Evolutionary conservation across 345 rosid genomes (phyloP).

Genomic region (Raphanus sativus): DNA sequence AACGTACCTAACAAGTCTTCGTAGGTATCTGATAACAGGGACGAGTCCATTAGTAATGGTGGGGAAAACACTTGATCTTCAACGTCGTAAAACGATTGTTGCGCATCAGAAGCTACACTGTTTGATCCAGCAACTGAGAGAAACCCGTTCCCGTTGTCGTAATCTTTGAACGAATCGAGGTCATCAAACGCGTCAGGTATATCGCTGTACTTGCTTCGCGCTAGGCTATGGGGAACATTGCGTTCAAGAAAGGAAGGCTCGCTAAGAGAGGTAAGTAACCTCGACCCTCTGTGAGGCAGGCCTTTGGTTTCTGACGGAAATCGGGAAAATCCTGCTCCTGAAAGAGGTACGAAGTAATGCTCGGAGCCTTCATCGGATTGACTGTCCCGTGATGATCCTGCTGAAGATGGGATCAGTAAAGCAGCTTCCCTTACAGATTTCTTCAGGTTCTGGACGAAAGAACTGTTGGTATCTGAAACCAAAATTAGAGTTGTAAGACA

Average conservation of each 20-base stretch:
- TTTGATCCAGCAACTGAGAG: slow-evolving; percentile 65
- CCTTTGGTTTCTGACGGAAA: slow-evolving; percentile 54
- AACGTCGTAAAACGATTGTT: slow-evolving; percentile 56
- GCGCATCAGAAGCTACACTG: slow-evolving; percentile 57
- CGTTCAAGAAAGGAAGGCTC: slow-evolving; percentile 49
- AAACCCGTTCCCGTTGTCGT: slow-evolving; percentile 68
- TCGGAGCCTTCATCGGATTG: slow-evolving; percentile 77
- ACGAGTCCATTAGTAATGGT: slow-evolving; percentile 78
- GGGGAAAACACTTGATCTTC: slow-evolving; percentile 92
- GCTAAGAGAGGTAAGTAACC: slow-evolving; percentile 50
- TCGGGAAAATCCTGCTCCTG: slow-evolving; percentile 56
- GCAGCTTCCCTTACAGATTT: slow-evolving; percentile 96
- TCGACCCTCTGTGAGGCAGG: slow-evolving; percentile 49
- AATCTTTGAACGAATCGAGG: slow-evolving; percentile 63
- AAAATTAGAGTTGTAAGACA: slow-evolving; percentile 18
- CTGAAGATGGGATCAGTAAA: slow-evolving; percentile 57
- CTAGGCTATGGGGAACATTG: slow-evolving; percentile 44
- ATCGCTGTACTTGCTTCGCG: slow-evolving; percentile 56
- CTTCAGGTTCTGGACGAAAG: slow-evolving; percentile 72
- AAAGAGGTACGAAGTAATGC: slow-evolving; percentile 80
- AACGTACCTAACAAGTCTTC: slow-evolving; percentile 93
- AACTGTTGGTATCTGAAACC: slow-evolving; percentile 64
- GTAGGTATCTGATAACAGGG: slow-evolving; percentile 67
- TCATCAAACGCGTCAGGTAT: slow-evolving; percentile 60
- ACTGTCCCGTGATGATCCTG: slow-evolving; percentile 68